Base-by-base conservation (phyloP, 2,329 filamentous ascomycete genomes). In the Penicillium janthinellum region DNA sequence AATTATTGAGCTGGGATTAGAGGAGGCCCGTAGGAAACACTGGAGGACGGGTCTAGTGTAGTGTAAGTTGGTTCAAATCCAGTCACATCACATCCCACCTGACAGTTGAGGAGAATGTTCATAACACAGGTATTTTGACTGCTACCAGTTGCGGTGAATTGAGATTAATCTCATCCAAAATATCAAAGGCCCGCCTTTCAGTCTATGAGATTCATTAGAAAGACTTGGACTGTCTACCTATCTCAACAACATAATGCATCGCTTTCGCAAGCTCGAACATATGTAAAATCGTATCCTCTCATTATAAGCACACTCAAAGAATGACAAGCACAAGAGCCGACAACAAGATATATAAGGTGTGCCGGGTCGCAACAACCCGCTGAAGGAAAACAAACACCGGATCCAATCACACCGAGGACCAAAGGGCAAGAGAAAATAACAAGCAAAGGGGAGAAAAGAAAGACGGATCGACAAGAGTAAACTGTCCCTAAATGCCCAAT, bases 251-350 rank as follows among this genome's bases (percentile, higher is more conserved):
- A 25, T 42, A 39, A 51, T 39, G 49, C 35, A 35, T 17, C 50
- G 54, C 54, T 53, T 58, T 47, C 58, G 49, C 59, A 58, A 67
- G 65, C 63, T 71, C 49, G 64, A 70, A 68, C 62, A 58, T 65
- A 65, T 38, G 37, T 64, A 62, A 48, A 67, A 62, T 71, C 73
- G 66, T 73, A 68, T 70, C 67, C 68, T 69, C 63, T 74, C 71
- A 71, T 75, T 71, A 75, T 69, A 59, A 58, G 66, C 63, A 68
- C 54, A 61, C 60, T 56, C 53, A 65, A n/a, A 51, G 61, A 63
- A 47, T 49, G 28, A 35, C 45, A 62, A 61, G 62, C 54, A 41
- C 56, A 52, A 60, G 51, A 56, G 61, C 63, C 53, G 63, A 64
- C 56, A 28, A 45, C 42, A 45, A 62, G 38, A 64, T 52, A 6